phyloP scores from a whole-genome alignment of 805 yeast genomes.

The Saccharomycopsis fodiens region DNA sequence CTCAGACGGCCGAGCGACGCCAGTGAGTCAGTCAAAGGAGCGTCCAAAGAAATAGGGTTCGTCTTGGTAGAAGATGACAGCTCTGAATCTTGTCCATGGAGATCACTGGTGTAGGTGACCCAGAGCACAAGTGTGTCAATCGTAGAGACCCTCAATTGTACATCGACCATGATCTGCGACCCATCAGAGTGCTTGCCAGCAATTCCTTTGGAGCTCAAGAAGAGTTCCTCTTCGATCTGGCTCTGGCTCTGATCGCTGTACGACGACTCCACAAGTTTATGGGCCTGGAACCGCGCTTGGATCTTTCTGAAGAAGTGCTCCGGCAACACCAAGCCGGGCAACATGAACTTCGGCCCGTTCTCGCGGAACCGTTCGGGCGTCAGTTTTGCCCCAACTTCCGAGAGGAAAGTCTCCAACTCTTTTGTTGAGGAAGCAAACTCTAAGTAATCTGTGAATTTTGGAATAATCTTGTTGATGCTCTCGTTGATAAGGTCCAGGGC shows the following conservation, averaged over 20 bases:
- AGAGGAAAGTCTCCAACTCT: conserved; percentile 22
- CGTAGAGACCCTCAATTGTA: conserved; percentile 69
- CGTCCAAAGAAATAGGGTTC: not conserved
- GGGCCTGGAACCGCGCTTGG: conserved; percentile 35
- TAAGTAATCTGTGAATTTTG: conserved; percentile 47
- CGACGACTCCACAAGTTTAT: conserved; percentile 17
- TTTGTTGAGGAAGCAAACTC: conserved; percentile 28
- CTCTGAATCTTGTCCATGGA: conserved; percentile 10
- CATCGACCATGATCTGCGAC: conserved; percentile 54
- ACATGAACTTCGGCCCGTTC: conserved; percentile 20
- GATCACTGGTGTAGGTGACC: conserved; percentile 72
- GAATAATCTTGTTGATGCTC: conserved; percentile 51
- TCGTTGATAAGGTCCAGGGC: conserved; percentile 35
- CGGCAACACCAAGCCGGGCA: conserved; percentile 75
- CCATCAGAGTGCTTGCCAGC: conserved; percentile 70
- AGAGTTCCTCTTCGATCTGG: conserved; percentile 41
- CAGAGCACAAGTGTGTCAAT: conserved; percentile 59
- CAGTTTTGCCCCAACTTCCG: conserved; percentile 17
- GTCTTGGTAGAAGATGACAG: not conserved
- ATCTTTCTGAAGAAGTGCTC: conserved; percentile 83
- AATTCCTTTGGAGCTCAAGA: conserved; percentile 58
- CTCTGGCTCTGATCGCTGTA: conserved; percentile 20
- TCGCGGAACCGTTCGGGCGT: conserved; percentile 16
- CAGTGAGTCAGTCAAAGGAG: not conserved
- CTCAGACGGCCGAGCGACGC: not conserved